phyloP scores from a whole-genome alignment of 2,329 filamentous ascomycete species.

The Penicillium sp. region DNA sequence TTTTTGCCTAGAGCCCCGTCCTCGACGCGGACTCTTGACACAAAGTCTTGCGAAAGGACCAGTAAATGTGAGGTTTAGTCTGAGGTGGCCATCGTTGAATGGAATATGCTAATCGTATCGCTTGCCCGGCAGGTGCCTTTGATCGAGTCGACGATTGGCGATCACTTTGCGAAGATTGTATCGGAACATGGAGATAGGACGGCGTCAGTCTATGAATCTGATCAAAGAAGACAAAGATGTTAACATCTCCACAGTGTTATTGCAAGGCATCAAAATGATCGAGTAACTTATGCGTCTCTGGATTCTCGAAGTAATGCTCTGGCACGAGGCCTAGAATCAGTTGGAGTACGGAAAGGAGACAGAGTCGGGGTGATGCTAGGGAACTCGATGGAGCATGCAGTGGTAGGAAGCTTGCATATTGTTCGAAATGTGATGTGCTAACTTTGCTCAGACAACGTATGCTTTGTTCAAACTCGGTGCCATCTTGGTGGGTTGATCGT shows the following conservation, averaged over 20 bases:
- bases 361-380: constrained; percentile 81
- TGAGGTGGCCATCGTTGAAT: not conserved
- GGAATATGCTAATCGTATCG: not conserved
- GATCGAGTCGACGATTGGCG: constrained; percentile 44
- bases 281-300: constrained; percentile 67
- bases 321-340: constrained; percentile 61
- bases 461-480: constrained; percentile 92
- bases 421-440: constrained; percentile 5
- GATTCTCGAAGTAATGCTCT: constrained; percentile 71
- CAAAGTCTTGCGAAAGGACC: constrained; percentile 25
- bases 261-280: constrained; percentile 55
- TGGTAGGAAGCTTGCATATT: constrained; percentile 42
- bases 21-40: constrained; percentile 16
- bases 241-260: constrained; percentile 44
- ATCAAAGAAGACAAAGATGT: not conserved
- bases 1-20: too few species aligned
- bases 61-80: constrained; percentile 13
- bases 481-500: constrained; percentile 55
- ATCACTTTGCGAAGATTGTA: constrained; percentile 44
- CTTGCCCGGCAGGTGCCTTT: constrained; percentile 37
- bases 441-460: constrained; percentile 55
- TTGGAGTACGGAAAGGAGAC: constrained; percentile 74
- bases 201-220: constrained; percentile 43
- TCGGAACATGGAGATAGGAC: constrained; percentile 41
- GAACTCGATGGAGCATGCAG: constrained; percentile 77